Evolutionary conservation across 129 eudicot species (phyloP).

Genomic region (Saussurea involucrata): DNA sequence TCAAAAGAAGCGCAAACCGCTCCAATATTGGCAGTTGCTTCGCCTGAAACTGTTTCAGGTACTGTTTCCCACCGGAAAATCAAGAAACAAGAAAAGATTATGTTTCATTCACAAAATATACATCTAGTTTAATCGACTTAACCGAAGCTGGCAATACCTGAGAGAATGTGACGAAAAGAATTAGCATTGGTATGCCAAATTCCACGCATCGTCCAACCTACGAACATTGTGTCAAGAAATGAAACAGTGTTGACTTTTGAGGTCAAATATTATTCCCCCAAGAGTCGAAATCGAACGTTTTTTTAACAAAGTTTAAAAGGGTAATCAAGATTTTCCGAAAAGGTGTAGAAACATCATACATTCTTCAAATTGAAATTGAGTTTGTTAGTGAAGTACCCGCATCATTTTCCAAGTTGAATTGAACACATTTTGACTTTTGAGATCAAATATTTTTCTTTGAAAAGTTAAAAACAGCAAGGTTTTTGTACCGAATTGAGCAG

Average conservation of each 20-base stretch:
- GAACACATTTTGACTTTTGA: neutral
- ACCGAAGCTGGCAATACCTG: constrained; percentile 46
- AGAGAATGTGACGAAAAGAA: constrained; percentile 78
- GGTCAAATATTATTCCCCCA: neutral
- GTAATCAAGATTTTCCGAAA: neutral
- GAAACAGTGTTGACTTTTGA: constrained; percentile 1
- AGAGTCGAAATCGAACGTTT: neutral
- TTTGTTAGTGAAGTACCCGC: neutral
- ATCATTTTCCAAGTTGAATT: constrained; percentile 5
- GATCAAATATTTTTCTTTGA: neutral
- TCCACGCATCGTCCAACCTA: constrained; percentile 96
- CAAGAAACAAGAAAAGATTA: neutral
- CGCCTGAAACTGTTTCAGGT: constrained; percentile 82
- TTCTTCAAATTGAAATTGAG: neutral
- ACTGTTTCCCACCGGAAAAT: constrained; percentile 43
- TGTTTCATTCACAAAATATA: neutral
- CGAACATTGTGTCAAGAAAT: constrained; percentile 8
- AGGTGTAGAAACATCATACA: neutral
- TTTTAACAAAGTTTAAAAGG: neutral
- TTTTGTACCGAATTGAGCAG: neutral
- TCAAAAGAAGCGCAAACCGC: constrained; percentile 77
- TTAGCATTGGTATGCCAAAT: constrained; percentile 88
- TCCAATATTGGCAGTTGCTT: constrained; percentile 79
- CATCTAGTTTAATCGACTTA: neutral
- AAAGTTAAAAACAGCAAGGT: neutral